Conservation (phyloP, 169 alveolate genomes). For the Perkinsus olseni region DNA sequence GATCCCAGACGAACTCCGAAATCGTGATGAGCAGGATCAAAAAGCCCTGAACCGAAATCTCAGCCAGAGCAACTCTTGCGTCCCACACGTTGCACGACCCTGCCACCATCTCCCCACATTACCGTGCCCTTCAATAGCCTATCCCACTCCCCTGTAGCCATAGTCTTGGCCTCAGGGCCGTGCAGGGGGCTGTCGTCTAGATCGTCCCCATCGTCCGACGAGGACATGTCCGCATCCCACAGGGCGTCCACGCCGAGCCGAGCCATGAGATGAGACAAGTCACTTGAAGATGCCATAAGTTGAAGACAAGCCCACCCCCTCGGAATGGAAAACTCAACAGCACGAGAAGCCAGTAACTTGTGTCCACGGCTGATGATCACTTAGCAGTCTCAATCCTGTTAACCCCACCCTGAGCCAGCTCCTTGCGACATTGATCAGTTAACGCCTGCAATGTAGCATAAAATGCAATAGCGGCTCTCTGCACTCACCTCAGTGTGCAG, state of each 20-base stretch:
- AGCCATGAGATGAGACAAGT: not conserved
- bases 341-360: not conserved
- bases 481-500: slow-evolving; percentile 65
- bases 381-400: not conserved
- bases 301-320: not conserved
- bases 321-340: not conserved
- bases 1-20: too few relatives aligned
- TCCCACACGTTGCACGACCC: too few relatives aligned
- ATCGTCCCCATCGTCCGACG: not conserved
- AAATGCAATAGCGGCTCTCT: slow-evolving; percentile 40
- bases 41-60: too few relatives aligned
- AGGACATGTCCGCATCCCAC: not conserved
- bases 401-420: not conserved
- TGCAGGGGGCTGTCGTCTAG: not conserved
- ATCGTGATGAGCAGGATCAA: too few relatives aligned
- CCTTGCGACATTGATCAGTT: not conserved
- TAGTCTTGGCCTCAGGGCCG: not conserved
- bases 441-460: not conserved
- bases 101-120: not conserved
- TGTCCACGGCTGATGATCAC: not conserved
- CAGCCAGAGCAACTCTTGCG: too few relatives aligned
- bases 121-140: not conserved
- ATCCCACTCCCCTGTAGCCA: not conserved
- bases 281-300: not conserved
- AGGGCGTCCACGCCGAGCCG: not conserved